phyloP scores from a whole-genome alignment of 164 flowering plant genomes.

The Chimonanthus praecox region DNA sequence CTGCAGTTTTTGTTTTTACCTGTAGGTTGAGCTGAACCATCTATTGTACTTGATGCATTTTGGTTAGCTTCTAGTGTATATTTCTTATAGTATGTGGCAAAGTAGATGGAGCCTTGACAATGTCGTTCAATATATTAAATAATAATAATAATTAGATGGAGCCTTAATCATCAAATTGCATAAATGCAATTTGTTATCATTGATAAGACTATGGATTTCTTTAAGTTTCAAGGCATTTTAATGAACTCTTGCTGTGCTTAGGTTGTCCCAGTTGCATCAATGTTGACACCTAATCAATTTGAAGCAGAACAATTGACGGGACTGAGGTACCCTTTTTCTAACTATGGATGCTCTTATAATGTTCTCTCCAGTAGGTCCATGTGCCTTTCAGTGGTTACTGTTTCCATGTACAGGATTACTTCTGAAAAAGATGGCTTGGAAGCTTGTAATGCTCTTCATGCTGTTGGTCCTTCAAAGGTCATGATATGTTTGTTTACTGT shows the following conservation, averaged over 20 bases:
- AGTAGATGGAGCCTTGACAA: too few species aligned
- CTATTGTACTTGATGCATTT: too few species aligned
- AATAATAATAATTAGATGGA: too few species aligned
- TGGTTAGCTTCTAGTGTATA: too few species aligned
- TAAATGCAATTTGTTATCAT: too few species aligned
- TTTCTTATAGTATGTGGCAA: too few species aligned
- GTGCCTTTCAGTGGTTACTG: neutral
- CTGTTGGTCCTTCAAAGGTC: conserved; percentile 96
- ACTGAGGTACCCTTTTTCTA: conserved; percentile 40
- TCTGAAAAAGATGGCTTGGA: conserved; percentile 84
- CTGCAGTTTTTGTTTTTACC: too few species aligned
- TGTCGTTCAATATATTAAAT: too few species aligned
- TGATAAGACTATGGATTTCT: too few species aligned
- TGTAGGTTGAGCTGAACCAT: too few species aligned
- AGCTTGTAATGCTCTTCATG: conserved; percentile 89
- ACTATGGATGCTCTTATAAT: neutral
- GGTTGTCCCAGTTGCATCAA: conserved; percentile 97
- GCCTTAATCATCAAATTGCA: too few species aligned
- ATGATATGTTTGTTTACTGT: neutral
- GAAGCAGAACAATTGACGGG: conserved; percentile 91
- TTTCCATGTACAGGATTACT: conserved; percentile 45
- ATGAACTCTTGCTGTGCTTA: conserved; percentile 16
- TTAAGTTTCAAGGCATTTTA: too few species aligned
- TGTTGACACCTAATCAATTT: conserved; percentile 99
- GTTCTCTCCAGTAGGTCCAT: neutral